Evolutionary conservation across 805 yeast genomes (phyloP).

Genomic region (Saccharomyces kudriavzevii): DNA sequence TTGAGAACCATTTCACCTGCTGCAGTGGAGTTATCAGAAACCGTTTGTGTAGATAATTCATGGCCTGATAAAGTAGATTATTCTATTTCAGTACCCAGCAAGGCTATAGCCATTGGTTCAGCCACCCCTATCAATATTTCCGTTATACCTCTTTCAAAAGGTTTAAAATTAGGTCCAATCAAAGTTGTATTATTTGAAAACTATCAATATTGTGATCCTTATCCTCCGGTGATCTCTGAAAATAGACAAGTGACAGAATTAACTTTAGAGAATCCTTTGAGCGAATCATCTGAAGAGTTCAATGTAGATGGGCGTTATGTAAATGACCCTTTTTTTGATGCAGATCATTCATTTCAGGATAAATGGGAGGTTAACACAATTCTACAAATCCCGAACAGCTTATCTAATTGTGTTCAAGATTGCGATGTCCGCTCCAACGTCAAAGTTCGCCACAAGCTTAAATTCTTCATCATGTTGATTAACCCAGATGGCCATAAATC

Average conservation of each 20-base stretch:
- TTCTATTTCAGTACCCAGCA: conserved; percentile 73
- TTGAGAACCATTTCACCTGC: conserved; percentile 84
- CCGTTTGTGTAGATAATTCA: conserved; percentile 86
- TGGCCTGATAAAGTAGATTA: conserved; percentile 95
- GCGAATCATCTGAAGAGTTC: conserved; percentile 29
- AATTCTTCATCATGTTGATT: conserved; percentile 66
- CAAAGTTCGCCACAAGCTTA: conserved; percentile 82
- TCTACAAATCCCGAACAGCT: conserved; percentile 61
- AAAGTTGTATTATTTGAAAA: conserved; percentile 61
- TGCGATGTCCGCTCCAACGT: conserved; percentile 61
- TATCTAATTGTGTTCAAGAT: conserved; percentile 79
- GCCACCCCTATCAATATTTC: conserved; percentile 58
- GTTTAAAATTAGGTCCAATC: conserved; percentile 68
- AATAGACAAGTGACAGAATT: conserved; percentile 57
- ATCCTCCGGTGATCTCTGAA: conserved; percentile 48
- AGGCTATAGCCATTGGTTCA: conserved; percentile 87
- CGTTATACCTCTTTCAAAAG: conserved; percentile 75
- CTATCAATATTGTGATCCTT: conserved; percentile 50
- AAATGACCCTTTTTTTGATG: conserved; percentile 20
- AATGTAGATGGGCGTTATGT: conserved; percentile 14
- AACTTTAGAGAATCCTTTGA: conserved; percentile 34
- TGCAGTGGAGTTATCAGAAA: conserved; percentile 78
- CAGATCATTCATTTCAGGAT: conserved; percentile 36
- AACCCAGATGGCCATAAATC: conserved; percentile 92
- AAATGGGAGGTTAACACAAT: conserved; percentile 65